Evolutionary conservation across 495 filamentous ascomycete species (phyloP).

Genomic region (Penicillium soppii): DNA sequence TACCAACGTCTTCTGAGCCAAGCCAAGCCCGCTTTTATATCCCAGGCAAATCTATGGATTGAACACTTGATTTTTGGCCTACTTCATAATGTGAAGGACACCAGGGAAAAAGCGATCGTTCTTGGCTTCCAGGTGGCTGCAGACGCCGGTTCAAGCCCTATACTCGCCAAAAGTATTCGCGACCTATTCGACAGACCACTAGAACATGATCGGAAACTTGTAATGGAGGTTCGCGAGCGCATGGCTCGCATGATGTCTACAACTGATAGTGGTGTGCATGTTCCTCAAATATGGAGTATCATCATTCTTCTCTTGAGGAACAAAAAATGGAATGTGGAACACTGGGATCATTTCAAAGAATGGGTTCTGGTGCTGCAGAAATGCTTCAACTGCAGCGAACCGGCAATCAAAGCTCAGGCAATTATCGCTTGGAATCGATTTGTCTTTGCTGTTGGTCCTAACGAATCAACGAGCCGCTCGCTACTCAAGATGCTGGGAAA

Average conservation of each 20-base stretch:
- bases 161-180: constrained; percentile 60
- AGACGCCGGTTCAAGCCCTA: constrained; percentile 61
- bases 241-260: constrained; percentile 68
- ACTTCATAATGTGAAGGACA: constrained; percentile 74
- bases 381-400: constrained; percentile 81
- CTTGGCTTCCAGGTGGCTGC: constrained; percentile 68
- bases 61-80: constrained; percentile 77
- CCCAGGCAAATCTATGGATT: constrained; percentile 60
- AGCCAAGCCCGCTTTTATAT: constrained; percentile 64
- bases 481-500: constrained; percentile 66
- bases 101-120: constrained; percentile 67
- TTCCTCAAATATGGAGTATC: constrained; percentile 88
- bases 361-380: constrained; percentile 77
- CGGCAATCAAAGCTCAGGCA: constrained; percentile 69
- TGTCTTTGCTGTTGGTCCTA: constrained; percentile 65
- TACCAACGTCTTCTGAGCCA: constrained; percentile 75
- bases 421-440: constrained; percentile 82
- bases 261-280: constrained; percentile 59
- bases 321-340: constrained; percentile 57
- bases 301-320: constrained; percentile 72
- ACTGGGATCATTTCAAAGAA: constrained; percentile 68
- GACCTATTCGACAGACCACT: constrained; percentile 60
- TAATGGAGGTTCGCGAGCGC: constrained; percentile 62
- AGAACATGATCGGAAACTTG: constrained; percentile 58
- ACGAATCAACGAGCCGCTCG: constrained; percentile 56